A percentile compares a stretch with the other conserved stretches of the same genome.
These are phyloP conservation scores for Pichia kluyveri DNA, from an alignment of 805 yeast genomes.

Conservation along the genomic window DNA sequence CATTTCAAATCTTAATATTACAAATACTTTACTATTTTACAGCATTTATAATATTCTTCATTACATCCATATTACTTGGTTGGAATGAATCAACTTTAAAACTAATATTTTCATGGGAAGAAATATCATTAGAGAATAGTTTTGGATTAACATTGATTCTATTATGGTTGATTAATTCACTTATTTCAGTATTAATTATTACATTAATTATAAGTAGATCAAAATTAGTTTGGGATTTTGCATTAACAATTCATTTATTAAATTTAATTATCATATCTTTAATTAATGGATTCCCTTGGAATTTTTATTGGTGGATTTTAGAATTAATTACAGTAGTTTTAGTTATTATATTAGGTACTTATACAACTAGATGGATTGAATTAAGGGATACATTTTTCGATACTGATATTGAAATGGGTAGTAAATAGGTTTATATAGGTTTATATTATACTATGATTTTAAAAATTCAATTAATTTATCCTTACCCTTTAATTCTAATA, in stretches of 20 bases:
- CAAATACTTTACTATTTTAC: conserved; percentile 73
- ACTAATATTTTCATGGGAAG: conserved; percentile 78
- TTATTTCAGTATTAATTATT: conserved; percentile 75
- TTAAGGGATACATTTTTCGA: conserved; percentile 84
- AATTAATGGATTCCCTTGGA: conserved; percentile 59
- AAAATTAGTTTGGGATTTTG: conserved; percentile 94
- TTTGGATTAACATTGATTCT: conserved; percentile 67
- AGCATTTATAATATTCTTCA: conserved; percentile 57
- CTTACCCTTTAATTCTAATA: conserved; percentile 63
- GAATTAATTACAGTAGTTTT: conserved; percentile 61
- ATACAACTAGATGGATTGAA: conserved; percentile 89
- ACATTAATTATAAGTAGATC: conserved; percentile 87
- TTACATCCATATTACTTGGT: conserved; percentile 63
- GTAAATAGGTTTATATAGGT: background rate
- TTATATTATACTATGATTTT: conserved; percentile 9
- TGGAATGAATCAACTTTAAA: conserved; percentile 46
- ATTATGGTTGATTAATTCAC: conserved; percentile 77
- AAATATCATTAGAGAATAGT: conserved; percentile 64
- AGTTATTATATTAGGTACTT: conserved; percentile 76
- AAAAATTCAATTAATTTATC: conserved; percentile 56
- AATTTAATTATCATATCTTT: conserved; percentile 63
- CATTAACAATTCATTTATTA: conserved; percentile 81
- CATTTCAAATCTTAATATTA: conserved; percentile 58
- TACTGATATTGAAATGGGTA: conserved; percentile 49
- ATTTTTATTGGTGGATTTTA: conserved; percentile 76